These are phyloP conservation scores for Castanopsis chinensis DNA, from an alignment of 306 rosid genomes.

Conservation along the genomic window DNA sequence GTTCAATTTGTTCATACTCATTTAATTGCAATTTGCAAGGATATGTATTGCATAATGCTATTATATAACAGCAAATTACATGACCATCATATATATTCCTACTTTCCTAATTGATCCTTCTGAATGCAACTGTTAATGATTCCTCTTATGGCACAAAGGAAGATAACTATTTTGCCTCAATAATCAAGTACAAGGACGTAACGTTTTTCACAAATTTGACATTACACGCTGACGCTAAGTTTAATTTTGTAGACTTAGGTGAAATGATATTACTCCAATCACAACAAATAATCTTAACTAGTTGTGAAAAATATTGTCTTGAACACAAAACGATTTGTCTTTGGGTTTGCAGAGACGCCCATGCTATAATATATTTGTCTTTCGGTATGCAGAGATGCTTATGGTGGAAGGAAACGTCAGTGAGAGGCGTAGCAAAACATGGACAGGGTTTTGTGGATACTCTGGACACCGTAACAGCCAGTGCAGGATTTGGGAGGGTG, in stretches of 20 bases:
- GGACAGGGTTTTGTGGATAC: conserved; percentile 28
- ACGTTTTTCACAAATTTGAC: background rate
- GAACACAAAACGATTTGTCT: no score
- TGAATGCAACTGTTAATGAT: no score
- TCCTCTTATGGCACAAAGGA: no score
- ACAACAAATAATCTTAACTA: no score
- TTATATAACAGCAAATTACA: background rate
- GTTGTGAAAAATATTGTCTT: no score
- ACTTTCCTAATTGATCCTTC: no score
- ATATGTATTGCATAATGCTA: background rate
- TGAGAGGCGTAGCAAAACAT: conserved; percentile 25
- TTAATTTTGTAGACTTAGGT: background rate
- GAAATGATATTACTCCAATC: no score
- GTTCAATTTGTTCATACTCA: background rate
- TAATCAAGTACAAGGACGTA: no score
- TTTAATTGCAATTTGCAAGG: background rate
- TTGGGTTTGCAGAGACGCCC: background rate
- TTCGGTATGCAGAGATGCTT: conserved; percentile 11
- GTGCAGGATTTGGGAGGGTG: conserved; percentile 36
- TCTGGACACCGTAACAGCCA: conserved; percentile 25
- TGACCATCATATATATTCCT: no score
- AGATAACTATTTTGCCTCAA: no score
- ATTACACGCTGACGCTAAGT: background rate
- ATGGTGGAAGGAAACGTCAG: conserved; percentile 29
- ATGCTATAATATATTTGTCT: background rate